phyloP scores from a whole-genome alignment of 768 basidiomycete species.

The Tephrocybe rancida region DNA sequence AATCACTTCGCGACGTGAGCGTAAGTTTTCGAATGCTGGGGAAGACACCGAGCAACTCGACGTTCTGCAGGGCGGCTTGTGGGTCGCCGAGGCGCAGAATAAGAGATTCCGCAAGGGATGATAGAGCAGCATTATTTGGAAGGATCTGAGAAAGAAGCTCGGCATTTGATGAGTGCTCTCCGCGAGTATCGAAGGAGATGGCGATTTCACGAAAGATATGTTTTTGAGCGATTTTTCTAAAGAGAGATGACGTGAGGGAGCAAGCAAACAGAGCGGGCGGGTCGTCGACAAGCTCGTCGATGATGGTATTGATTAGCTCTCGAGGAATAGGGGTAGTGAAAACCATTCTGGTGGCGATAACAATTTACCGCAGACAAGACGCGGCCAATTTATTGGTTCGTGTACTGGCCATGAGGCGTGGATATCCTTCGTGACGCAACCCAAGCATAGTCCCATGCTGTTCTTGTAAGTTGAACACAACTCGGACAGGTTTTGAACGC shows the following conservation, averaged over 20 bases:
- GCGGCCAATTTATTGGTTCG: neutral
- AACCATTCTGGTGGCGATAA: neutral
- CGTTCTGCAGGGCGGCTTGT: neutral
- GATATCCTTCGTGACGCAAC: neutral
- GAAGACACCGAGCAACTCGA: neutral
- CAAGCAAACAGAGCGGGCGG: neutral
- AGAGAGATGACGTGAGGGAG: neutral
- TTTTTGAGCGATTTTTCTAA: neutral
- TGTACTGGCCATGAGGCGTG: neutral
- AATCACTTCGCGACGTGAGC: neutral
- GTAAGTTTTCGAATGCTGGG: neutral
- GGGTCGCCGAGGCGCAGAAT: neutral
- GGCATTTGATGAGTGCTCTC: neutral
- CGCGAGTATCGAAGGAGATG: neutral
- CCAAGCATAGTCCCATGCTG: neutral
- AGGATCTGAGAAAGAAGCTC: neutral
- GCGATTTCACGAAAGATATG: conserved; percentile 4
- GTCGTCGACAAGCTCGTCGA: neutral
- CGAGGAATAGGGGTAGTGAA: neutral
- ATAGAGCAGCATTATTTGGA: neutral
- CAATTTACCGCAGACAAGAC: neutral
- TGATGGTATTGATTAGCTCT: neutral
- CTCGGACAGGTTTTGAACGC: neutral
- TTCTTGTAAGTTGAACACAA: neutral
- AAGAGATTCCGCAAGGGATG: neutral